A percentile compares a stretch with the other conserved stretches of the same genome.
These are phyloP conservation scores for Colletotrichum shisoi DNA, from an alignment of 2,329 filamentous ascomycete genomes.

Conservation along the genomic window DNA sequence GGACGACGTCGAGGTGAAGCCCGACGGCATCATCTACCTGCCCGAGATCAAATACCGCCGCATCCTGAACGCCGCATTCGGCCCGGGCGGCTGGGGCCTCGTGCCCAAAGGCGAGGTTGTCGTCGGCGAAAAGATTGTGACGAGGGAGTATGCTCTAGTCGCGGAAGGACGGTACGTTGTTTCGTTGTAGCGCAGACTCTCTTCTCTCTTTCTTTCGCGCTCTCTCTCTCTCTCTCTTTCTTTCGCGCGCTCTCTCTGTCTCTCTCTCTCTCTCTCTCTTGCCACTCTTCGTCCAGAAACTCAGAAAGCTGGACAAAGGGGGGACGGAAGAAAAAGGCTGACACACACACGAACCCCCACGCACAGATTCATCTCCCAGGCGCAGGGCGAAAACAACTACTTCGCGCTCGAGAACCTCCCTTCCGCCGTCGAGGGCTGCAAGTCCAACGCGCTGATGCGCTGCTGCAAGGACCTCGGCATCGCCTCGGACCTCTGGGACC, in stretches of 20 bases:
- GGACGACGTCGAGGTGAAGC: slow-evolving; percentile 93
- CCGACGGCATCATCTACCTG: slow-evolving; percentile 93
- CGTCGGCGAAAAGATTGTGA: slow-evolving; percentile 81
- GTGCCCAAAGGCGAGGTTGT: slow-evolving; percentile 86
- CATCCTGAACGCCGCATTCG: slow-evolving; percentile 89
- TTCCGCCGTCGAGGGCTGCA: slow-evolving; percentile 94
- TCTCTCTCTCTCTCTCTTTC: too few species aligned
- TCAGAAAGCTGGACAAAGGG: too few species aligned
- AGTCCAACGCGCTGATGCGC: slow-evolving; percentile 96
- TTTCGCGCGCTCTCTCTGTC: too few species aligned
- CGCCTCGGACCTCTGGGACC: slow-evolving; percentile 96
- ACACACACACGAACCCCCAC: slow-evolving; percentile 1
- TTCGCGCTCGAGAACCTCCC: slow-evolving; percentile 90
- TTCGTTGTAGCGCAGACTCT: neutral
- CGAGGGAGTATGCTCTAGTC: slow-evolving; percentile 91
- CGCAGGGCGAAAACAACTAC: slow-evolving; percentile 93
- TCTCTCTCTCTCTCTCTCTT: too few species aligned
- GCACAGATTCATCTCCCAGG: slow-evolving; percentile 83
- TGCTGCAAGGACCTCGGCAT: slow-evolving; percentile 98
- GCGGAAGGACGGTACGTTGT: slow-evolving; percentile 79
- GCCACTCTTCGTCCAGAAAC: too few species aligned
- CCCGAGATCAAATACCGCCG: slow-evolving; percentile 98
- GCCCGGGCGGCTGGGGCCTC: slow-evolving; percentile 93
- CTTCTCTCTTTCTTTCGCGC: too few species aligned
- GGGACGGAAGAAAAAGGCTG: neutral